These are phyloP conservation scores for Sporothrix pallida DNA, from an alignment of 2,329 filamentous ascomycete genomes.

Conservation along the genomic window DNA sequence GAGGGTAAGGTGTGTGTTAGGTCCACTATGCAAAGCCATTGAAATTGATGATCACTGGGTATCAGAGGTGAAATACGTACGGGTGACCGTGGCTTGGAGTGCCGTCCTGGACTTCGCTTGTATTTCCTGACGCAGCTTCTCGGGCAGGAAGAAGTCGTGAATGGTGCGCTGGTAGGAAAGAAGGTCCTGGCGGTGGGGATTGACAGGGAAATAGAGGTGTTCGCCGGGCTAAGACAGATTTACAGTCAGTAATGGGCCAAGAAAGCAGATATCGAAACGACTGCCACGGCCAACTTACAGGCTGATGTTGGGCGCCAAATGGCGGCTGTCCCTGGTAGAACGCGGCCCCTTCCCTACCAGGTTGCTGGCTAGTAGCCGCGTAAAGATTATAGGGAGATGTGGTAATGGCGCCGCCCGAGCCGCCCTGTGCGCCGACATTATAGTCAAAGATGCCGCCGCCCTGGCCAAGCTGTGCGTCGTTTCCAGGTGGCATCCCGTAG, in stretches of 20 bases:
- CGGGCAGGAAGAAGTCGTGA: conserved; percentile 90
- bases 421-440: conserved; percentile 11
- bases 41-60: too few relatives aligned
- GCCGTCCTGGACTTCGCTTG: conserved; percentile 88
- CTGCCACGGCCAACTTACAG: conserved; percentile 52
- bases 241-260: conserved; percentile 14
- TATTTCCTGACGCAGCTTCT: conserved; percentile 83
- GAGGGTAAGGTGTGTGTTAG: conserved; percentile 34
- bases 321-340: conserved; percentile 69
- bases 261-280: neutral
- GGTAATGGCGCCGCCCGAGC: conserved; percentile 46
- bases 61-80: conserved; percentile 20
- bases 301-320: conserved; percentile 62
- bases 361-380: conserved; percentile 67
- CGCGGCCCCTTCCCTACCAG: conserved; percentile 62
- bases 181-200: conserved; percentile 80
- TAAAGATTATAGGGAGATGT: conserved; percentile 73
- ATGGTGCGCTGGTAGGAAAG: conserved; percentile 83
- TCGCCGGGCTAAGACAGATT: conserved; percentile 69
- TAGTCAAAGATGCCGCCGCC: conserved; percentile 33
- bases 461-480: conserved; percentile 30
- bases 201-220: conserved; percentile 88
- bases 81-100: conserved; percentile 77
- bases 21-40: too few relatives aligned
- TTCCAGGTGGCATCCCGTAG: conserved; percentile 27